A percentile compares a stretch with the other conserved stretches of the same genome.
Evolutionary conservation across 2,329 filamentous ascomycete genomes (phyloP).

Genomic region (Fusarium bactridioides): DNA sequence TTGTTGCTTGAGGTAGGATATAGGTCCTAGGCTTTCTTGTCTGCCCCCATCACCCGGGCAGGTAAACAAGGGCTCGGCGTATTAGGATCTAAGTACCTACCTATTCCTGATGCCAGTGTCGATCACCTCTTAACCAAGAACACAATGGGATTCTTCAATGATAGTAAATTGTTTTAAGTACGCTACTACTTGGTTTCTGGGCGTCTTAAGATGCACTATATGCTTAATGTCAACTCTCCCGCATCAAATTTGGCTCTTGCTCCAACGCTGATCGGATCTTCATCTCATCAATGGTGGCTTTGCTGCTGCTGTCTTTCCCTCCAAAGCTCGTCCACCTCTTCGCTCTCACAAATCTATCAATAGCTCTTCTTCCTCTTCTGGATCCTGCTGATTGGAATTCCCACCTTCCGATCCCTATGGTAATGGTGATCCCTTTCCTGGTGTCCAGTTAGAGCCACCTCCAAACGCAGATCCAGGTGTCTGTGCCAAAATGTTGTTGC

Average conservation of each 20-base stretch:
- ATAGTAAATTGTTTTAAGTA: neutral
- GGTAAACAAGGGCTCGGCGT: neutral
- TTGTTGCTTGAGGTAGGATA: neutral
- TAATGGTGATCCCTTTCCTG: slow-evolving; percentile 54
- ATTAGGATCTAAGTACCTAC: neutral
- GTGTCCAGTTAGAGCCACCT: slow-evolving; percentile 53
- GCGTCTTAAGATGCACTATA: neutral
- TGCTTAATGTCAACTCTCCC: neutral
- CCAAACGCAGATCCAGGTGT: slow-evolving; percentile 50
- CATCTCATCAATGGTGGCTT: neutral
- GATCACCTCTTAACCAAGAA: neutral
- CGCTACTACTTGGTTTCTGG: neutral
- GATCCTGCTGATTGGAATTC: neutral
- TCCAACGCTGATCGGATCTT: neutral
- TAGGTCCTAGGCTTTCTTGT: neutral
- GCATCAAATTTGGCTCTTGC: neutral
- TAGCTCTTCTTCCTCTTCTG: neutral
- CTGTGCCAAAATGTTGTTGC: slow-evolving; percentile 45
- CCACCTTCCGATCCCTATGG: slow-evolving; percentile 28
- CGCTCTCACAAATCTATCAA: neutral
- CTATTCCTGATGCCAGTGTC: neutral
- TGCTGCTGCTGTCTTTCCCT: neutral
- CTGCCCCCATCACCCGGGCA: neutral
- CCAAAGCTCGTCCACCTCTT: neutral
- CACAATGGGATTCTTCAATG: neutral